Conservation (phyloP, 1,284 basidiomycete species). For the Rhodotorula sp. region DNA sequence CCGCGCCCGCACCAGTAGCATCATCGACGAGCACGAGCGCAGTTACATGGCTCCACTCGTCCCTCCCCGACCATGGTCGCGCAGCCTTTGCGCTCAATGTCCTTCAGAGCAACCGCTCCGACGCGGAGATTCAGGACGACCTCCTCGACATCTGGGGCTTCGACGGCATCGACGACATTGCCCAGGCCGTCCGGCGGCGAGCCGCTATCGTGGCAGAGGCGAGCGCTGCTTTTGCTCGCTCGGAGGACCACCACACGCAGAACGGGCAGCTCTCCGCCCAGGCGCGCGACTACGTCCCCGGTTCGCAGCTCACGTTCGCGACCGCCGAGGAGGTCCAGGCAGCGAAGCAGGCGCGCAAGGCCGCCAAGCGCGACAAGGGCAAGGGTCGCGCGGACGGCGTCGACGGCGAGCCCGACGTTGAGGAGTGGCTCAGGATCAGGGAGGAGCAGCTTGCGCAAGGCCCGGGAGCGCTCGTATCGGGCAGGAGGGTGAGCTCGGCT, state of each 20-base stretch:
- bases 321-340: constrained; percentile 47
- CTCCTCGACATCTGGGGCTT: constrained; percentile 83
- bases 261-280: constrained; percentile 8
- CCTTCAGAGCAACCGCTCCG: constrained; percentile 31
- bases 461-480: constrained; percentile 55
- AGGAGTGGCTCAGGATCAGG: constrained; percentile 34
- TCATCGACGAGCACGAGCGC: not conserved
- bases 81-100: constrained; percentile 21
- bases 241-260: not conserved
- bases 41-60: constrained; percentile 17
- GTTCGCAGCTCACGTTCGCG: constrained; percentile 49
- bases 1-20: not conserved
- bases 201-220: constrained; percentile 16
- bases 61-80: constrained; percentile 6
- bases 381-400: constrained; percentile 16
- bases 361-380: constrained; percentile 20
- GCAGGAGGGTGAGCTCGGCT: constrained; percentile 45
- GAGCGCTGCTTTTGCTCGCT: not conserved
- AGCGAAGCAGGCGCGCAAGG: constrained; percentile 43
- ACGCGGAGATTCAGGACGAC: constrained; percentile 76
- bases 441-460: constrained; percentile 50
- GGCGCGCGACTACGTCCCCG: constrained; percentile 46
- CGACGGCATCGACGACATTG: constrained; percentile 68
- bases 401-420: constrained; percentile 27
- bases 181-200: constrained; percentile 51